Conservation (phyloP, 208 protist species). For the Leishmania tarentolae region DNA sequence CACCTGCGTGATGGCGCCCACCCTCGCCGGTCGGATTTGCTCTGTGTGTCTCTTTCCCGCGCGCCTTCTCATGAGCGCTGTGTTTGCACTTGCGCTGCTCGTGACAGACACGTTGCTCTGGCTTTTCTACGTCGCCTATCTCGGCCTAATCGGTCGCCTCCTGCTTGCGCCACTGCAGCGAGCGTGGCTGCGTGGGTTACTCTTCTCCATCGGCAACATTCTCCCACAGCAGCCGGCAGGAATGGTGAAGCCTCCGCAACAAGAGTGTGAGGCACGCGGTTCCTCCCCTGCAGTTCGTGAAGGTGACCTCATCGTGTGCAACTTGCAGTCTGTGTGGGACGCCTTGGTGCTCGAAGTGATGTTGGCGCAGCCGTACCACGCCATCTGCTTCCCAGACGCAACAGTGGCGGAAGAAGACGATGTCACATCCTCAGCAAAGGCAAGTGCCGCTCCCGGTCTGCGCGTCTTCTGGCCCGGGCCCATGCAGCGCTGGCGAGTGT, state of each 20-base stretch:
- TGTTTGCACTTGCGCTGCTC: conserved; percentile 50
- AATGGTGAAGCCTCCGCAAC: not conserved
- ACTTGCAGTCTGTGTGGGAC: conserved; percentile 79
- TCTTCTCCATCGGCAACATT: conserved; percentile 70
- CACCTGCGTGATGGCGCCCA: conserved; percentile 46
- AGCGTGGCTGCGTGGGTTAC: conserved; percentile 40
- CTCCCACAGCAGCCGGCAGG: conserved; percentile 18
- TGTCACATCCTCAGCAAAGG: not conserved
- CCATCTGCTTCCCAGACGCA: conserved; percentile 22
- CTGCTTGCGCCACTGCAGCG: conserved; percentile 55
- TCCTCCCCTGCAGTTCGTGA: conserved; percentile 10
- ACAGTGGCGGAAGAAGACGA: not conserved
- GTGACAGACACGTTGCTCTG: conserved; percentile 59
- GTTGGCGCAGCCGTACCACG: conserved; percentile 37
- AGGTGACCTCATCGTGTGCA: conserved; percentile 70
- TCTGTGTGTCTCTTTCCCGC: conserved; percentile 56
- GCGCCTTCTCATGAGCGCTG: conserved; percentile 43
- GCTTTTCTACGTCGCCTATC: conserved; percentile 33
- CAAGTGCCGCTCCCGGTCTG: conserved; percentile 11
- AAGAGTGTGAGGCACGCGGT: not conserved
- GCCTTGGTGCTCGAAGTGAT: conserved; percentile 63
- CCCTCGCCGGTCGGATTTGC: conserved; percentile 30
- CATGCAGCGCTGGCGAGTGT: conserved; percentile 73
- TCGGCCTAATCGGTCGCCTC: conserved; percentile 32
- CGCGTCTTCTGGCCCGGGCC: conserved; percentile 58